Conservation (phyloP, 2,329 filamentous ascomycete species). For the Sporothrix mexicana region DNA sequence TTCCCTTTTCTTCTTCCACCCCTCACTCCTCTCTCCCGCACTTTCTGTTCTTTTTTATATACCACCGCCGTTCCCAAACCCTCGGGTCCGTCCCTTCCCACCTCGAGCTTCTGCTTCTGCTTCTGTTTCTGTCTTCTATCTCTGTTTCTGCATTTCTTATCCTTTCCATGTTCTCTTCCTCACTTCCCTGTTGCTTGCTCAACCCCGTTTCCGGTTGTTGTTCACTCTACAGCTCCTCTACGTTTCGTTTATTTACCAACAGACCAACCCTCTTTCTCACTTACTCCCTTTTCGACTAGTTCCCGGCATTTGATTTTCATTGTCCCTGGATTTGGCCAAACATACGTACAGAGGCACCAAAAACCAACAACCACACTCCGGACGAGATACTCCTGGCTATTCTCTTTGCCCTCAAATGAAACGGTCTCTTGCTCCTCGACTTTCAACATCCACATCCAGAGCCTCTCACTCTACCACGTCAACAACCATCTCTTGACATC, state of each 20-base stretch:
- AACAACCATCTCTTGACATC: neutral
- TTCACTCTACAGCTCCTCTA: neutral
- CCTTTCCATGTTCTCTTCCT: neutral
- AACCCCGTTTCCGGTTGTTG: neutral
- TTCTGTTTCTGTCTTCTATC: neutral
- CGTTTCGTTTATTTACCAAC: neutral
- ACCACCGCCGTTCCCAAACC: slow-evolving; percentile 18
- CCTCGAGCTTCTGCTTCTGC: neutral
- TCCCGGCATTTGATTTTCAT: neutral
- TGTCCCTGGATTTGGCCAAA: neutral
- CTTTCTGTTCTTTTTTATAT: neutral
- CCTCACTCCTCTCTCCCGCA: neutral
- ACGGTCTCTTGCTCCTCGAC: neutral
- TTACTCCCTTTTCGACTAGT: neutral
- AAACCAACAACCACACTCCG: neutral
- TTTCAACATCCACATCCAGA: neutral
- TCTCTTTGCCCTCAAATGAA: slow-evolving; percentile 5
- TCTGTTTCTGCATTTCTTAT: neutral
- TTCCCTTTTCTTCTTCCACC: neutral
- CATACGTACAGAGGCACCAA: neutral
- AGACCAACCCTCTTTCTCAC: neutral
- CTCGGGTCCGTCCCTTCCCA: neutral
- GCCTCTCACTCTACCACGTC: neutral
- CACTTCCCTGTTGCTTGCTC: neutral
- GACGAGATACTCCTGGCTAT: neutral